Base-by-base conservation (phyloP, 352 stramenopile genomes). In the Phytophthora aleatoria region DNA sequence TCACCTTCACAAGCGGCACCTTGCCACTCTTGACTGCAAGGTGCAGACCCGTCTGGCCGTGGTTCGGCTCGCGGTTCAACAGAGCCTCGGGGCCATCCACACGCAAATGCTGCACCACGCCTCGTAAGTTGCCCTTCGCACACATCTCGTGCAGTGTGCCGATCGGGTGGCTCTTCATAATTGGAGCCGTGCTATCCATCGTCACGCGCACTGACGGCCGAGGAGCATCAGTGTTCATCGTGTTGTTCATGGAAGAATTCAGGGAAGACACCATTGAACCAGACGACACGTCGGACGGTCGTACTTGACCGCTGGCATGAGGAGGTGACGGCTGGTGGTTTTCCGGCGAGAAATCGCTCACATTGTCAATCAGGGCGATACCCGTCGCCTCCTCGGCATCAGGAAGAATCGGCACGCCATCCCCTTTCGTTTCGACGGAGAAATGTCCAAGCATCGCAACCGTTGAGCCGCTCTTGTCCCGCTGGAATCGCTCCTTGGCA, bases 11-110 rank as follows among this genome's bases (percentile, higher is more conserved):
- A 38, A 94, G 71, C 57, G 85, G 81, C 39, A 89, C 83, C 36
- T 90, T 95, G 30, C 87, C 87, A 20, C 85, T 94, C 75, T 93
- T 94, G 45, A 92, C 87, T 0, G 87, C 87, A 36, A 94, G 64
- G 47, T 95, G 87, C 24, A 95, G 66, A 12, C 85, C 81, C 12
- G 85, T 94, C 64, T 95, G 87, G 16, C 87, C 87, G 63, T 95
- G 87, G 66, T 95, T 95, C 7, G 87, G 80, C 45, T 95, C 87
- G 36, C 87, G 87, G 38, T 83, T 71, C 44, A 91, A 70, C 41
- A 95, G 51, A 13, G 61, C 77, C 16, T 92, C 85, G 1, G 83
- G 64, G 7, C 87, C 87, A 26, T 92, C 71, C n/a, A 89, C 83
- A 45, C 83, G 79, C 50, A 94, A 62, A 63, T 90, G 74, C 67